phyloP scores from a whole-genome alignment of 2,329 filamentous ascomycete genomes.

The Sordariomycetes sp. region DNA sequence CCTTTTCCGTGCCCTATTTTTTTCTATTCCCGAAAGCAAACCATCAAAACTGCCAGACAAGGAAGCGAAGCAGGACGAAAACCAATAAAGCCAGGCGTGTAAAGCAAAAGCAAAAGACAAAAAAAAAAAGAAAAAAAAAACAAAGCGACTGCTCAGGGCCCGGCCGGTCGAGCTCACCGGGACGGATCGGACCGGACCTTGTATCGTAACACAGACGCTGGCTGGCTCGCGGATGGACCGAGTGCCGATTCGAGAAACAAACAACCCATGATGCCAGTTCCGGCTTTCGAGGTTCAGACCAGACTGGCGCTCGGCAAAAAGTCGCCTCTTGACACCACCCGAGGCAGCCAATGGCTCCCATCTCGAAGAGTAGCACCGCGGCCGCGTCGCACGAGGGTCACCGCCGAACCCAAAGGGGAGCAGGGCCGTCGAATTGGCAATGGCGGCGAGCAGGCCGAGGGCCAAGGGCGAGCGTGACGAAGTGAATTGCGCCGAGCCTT shows the following conservation, averaged over 20 bases:
- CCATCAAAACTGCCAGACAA: neutral
- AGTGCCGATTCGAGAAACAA: neutral
- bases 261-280: neutral
- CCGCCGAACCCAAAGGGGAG: neutral
- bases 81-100: neutral
- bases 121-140: neutral
- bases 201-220: neutral
- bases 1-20: neutral
- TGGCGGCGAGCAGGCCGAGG: neutral
- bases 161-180: neutral
- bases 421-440: neutral
- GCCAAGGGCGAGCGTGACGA: neutral
- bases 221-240: neutral
- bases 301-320: neutral
- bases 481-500: slow-evolving; percentile 1
- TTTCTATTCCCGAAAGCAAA: slow-evolving; percentile 1
- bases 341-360: neutral
- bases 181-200: neutral
- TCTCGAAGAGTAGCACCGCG: neutral
- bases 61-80: neutral
- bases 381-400: neutral
- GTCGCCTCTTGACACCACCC: neutral
- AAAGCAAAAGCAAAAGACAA: neutral
- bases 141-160: neutral
- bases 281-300: neutral